Base-by-base conservation (phyloP, 306 rosid species). In the Malus sieversii region DNA sequence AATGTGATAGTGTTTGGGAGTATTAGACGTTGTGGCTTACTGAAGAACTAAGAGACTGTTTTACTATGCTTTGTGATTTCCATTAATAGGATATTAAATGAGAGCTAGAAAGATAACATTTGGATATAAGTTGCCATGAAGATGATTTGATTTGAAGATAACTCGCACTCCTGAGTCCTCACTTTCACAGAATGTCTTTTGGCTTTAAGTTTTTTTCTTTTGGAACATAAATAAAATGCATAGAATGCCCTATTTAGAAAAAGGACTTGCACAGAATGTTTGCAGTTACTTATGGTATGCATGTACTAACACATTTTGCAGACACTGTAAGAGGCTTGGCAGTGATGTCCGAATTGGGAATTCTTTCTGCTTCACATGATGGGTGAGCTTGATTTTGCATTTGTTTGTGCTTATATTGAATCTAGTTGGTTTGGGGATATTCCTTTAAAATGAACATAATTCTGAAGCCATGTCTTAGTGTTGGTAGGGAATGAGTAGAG, bases 311-410 rank as follows among this genome's bases (percentile, higher is more conserved):
- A 29, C 44, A 33, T 44, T 77, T 38, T 85, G 78, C 93, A 95
- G 99, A 95, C 88, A 95, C 99, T 0, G 97, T 95, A 57, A 88
- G 97, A 83, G 87, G 93, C 70, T 86, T 95, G 88, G 93, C 96
- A 52, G 86, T 81, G 88, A 89, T 95, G 96, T 82, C 97, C 79
- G 96, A 76, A 78, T 61, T 95, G 82, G 98, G 98, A 72, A 76
- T 95, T 79, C 86, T 95, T 51, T 95, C 99, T 57, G 91, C 93
- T 68, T 95, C 99, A 52, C 99, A 95, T 80, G 99, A 95, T 84
- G 96, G 99, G 97, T 95, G 76, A 82, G 86, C 79, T 73, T 52
- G 25, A 77, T 18, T 77, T 70, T 8, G 75, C 71, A 74, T 64
- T 66, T 75, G 23, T 38, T 81, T 48, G 5, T 72, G 0, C 33